Evolutionary conservation across 352 stramenopile species (phyloP).

Genomic region (Globisporangium iwayamae): DNA sequence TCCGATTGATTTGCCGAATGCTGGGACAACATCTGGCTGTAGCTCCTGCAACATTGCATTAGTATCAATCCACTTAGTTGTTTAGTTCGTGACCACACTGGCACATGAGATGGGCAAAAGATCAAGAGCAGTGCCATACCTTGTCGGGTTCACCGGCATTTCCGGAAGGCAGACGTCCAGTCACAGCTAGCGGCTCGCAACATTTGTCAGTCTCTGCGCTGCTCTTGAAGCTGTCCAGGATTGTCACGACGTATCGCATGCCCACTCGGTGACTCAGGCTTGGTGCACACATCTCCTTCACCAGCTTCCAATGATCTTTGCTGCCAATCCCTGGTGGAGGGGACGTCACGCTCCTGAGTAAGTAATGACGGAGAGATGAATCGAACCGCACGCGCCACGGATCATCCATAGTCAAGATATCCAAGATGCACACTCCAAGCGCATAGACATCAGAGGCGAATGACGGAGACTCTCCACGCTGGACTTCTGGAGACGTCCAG

Average conservation of each 20-base stretch:
- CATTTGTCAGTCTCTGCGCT: neutral
- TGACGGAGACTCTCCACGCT: neutral
- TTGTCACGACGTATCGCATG: slow-evolving; percentile 1
- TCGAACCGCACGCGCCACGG: neutral
- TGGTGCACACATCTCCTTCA: slow-evolving; percentile 11
- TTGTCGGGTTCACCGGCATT: neutral
- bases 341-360: neutral
- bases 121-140: neutral
- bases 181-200: neutral
- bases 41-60: neutral
- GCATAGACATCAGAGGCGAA: slow-evolving; percentile 5
- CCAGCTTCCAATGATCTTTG: slow-evolving; percentile 1
- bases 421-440: slow-evolving; percentile 8
- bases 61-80: neutral
- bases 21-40: neutral
- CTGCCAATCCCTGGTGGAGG: neutral
- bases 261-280: neutral
- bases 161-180: neutral
- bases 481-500: slow-evolving; percentile 7
- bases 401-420: slow-evolving; percentile 2
- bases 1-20: slow-evolving; percentile 6
- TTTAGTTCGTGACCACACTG: neutral
- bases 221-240: neutral
- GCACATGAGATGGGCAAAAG: neutral
- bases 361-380: neutral